Conservation (phyloP, 768 basidiomycete genomes). For the Rhodotorula taiwanensis region DNA sequence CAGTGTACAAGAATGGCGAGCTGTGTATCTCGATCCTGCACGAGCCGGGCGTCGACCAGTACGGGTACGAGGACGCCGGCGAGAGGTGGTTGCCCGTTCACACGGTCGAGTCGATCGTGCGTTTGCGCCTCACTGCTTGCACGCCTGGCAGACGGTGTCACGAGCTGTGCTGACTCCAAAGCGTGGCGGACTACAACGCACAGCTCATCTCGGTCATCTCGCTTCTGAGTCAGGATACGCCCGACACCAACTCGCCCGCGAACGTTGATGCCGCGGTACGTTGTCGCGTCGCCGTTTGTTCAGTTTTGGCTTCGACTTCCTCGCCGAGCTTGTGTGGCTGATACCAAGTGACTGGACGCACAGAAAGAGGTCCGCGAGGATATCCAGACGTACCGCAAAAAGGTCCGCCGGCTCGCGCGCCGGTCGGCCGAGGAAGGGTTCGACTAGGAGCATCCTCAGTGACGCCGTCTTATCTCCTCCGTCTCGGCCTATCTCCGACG, state of each 20-base stretch:
- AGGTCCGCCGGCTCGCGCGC: conserved; percentile 80
- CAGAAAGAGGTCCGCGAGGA: conserved; percentile 54
- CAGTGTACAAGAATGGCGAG: conserved; percentile 47
- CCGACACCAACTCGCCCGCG: conserved; percentile 87
- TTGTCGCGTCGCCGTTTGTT: too few species aligned
- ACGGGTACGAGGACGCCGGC: conserved; percentile 85
- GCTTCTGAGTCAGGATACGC: conserved; percentile 80
- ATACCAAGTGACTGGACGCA: too few species aligned
- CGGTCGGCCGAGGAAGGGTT: conserved; percentile 80
- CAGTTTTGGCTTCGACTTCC: too few species aligned
- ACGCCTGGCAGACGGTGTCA: background rate
- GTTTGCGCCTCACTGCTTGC: conserved; percentile 33
- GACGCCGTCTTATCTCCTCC: background rate
- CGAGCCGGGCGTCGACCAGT: conserved; percentile 91
- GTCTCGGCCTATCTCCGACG: background rate
- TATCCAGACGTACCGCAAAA: conserved; percentile 70
- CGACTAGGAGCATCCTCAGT: conserved; percentile 6
- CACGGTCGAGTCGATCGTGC: conserved; percentile 89
- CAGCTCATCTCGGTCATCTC: conserved; percentile 96
- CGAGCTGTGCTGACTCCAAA: background rate
- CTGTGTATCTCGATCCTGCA: conserved; percentile 60
- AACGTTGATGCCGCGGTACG: conserved; percentile 82
- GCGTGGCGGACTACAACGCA: background rate
- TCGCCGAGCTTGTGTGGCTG: too few species aligned
- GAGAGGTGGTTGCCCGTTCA: conserved; percentile 98